These are phyloP conservation scores for Halophytophthora batemanensis DNA, from an alignment of 352 stramenopile species.

Conservation along the genomic window DNA sequence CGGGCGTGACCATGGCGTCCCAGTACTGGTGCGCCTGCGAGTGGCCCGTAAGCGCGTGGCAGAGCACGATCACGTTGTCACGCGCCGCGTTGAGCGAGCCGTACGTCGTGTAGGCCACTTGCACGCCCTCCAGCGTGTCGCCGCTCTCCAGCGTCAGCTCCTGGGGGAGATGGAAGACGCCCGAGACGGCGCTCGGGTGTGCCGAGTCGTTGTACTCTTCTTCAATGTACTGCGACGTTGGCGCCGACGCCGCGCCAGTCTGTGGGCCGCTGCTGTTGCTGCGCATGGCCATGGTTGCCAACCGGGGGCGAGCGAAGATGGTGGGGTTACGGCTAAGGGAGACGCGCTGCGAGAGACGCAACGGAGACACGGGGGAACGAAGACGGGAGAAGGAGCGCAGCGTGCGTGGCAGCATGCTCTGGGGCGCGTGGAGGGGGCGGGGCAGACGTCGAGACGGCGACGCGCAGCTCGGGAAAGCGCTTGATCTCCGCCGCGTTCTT, in stretches of 20 bases:
- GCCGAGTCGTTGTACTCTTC: slow-evolving; percentile 60
- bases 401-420: slow-evolving; percentile 21
- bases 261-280: neutral
- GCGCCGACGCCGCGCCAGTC: too few species aligned
- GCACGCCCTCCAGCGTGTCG: slow-evolving; percentile 52
- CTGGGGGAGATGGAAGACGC: slow-evolving; percentile 36
- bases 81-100: slow-evolving; percentile 81
- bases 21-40: slow-evolving; percentile 93
- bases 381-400: slow-evolving; percentile 16
- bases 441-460: too few species aligned
- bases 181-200: slow-evolving; percentile 43
- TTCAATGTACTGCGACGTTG: slow-evolving; percentile 26
- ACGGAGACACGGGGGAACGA: neutral
- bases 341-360: slow-evolving; percentile 8
- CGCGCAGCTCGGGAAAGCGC: slow-evolving; percentile 5
- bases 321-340: slow-evolving; percentile 13
- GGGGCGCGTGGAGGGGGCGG: neutral
- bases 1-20: slow-evolving; percentile 90
- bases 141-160: slow-evolving; percentile 66
- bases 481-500: too few species aligned
- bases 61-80: slow-evolving; percentile 93
- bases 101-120: slow-evolving; percentile 95
- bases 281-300: neutral
- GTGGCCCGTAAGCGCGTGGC: slow-evolving; percentile 95
- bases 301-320: neutral